Percentiles rank a stretch among this genome's conserved stretches.
phyloP scores from a whole-genome alignment of 805 yeast species.

The Candida taoyuanica region DNA sequence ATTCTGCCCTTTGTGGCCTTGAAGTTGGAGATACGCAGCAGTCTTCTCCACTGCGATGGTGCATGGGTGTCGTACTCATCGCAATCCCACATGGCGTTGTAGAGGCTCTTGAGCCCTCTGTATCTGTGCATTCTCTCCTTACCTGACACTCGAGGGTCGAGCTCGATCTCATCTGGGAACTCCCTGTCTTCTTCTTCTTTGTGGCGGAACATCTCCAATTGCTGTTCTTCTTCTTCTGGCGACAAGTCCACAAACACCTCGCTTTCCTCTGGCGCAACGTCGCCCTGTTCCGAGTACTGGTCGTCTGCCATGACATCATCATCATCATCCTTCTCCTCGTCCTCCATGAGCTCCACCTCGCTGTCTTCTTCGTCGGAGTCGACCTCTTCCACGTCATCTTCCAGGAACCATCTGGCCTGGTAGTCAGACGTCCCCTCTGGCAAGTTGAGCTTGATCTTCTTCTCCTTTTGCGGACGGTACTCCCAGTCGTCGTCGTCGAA shows the following conservation, averaged over 20 bases:
- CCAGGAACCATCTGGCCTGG: conserved; percentile 74
- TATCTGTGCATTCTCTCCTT: conserved; percentile 70
- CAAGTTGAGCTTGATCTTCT: conserved; percentile 41
- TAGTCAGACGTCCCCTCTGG: conserved; percentile 80
- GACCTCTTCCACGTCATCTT: conserved; percentile 38
- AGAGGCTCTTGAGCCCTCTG: conserved; percentile 82
- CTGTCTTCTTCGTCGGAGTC: conserved; percentile 26
- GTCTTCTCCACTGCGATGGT: conserved; percentile 75
- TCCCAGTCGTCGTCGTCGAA: conserved; percentile 36
- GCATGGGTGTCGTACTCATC: conserved; percentile 74
- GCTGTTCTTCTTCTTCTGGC: conserved; percentile 80
- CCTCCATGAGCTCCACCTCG: conserved; percentile 20
- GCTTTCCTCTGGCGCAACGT: conserved; percentile 31
- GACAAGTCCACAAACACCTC: conserved; percentile 70
- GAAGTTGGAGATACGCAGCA: conserved; percentile 70
- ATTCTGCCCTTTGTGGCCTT: conserved; percentile 70
- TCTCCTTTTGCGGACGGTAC: conserved; percentile 32
- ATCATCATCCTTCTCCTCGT: conserved; percentile 16
- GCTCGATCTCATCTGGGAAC: conserved; percentile 93
- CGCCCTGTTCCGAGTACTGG: conserved; percentile 29
- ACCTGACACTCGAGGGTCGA: conserved; percentile 71
- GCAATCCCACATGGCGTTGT: conserved; percentile 80
- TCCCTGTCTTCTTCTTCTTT: conserved; percentile 80
- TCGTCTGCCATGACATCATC: conserved; percentile 27
- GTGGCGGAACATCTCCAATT: conserved; percentile 61